Evolutionary conservation across 441 rosid species (phyloP), one percentile per base, ranked within the genome.

Genomic region (Bocquillonia castaneifolia): DNA sequence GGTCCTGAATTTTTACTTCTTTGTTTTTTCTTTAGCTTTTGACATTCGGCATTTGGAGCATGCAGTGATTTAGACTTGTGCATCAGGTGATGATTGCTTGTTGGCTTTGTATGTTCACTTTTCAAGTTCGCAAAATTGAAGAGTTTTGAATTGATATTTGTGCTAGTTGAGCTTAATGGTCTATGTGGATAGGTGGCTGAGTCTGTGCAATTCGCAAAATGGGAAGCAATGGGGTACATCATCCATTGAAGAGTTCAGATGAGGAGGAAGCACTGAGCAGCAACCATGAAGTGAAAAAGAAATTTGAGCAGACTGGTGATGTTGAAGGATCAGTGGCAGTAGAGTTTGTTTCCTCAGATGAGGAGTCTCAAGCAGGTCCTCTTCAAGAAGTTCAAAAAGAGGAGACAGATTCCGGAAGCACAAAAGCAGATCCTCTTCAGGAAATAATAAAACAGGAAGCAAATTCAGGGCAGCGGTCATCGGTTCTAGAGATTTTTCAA

Each of bases 151-250:
- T 31, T 64, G 22, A 25, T 6, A 59, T 31, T 15, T 15, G 40
- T 55, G 57, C 55, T 54, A 25, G 18, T 72, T 57, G 57, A 39
- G 37, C 22, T 69, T 54, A 59, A 45, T 42, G 66, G 32, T 72
- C 57, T 57, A 55, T 37, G 34, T 56, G 48, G 54, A 51, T 62
- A 34, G 74, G 75, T 62, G 65, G 60, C 69, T 60, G 66, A 74
- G 66, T 72, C 65, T 69, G 29, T 39, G 54, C 15, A 52, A 64
- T 73, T 71, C 79, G 60, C 39, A 64, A 34, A 67, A 88, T 87
- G 94, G 85, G 80, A 68, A 82, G 80, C 59, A 82, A 84, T 68
- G 83, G 80, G 18, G 32, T 76, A 71, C 78, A 74, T 57, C 83
- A 80, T 74, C 82, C 90, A 1, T 65, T 81, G 17, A 78, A 72